Evolutionary conservation across 1,284 basidiomycete genomes (phyloP), one percentile per base, ranked within the genome.

Genomic region (Apiotrichum mycotoxinovorans): DNA sequence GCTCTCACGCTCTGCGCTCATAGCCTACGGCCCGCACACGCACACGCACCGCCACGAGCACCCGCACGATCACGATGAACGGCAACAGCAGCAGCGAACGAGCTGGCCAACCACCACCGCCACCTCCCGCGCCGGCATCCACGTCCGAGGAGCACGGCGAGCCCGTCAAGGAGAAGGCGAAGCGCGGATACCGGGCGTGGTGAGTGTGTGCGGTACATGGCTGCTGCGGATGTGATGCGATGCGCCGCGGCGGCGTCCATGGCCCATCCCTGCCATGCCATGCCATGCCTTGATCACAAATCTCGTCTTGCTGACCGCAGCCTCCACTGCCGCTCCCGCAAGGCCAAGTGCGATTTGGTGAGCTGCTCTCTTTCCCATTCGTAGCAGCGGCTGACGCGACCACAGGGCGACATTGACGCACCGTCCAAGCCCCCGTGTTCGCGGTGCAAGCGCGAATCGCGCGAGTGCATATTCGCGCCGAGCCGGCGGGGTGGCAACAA

Each of bases 361-460:
- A 50, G 69, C 60, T 4, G n/a, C n/a, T 23, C 4, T 1, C 22
- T 18, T 26, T 47, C 27, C n/a, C n/a, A n/a, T 11, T 23, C 20
- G n/a, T 15, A 1, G 40, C 40, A 4, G 26, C 25, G 40, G 54
- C 54, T 59, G 42, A 63, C 45, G 18, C 33, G 4, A 38, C 30
- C 30, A 5, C 43, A 73, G 61, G 78, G 79, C 20, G 75, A 79
- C 51, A 76, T 79, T 48, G 74, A 79, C 51, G 69, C 71, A 5
- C 79, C 78, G 0, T 74, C 73, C n/a, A 65, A 69, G 25, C 77
- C 78, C 10, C 79, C 79, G 1, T 80, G 79, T 51, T 66, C 72
- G 2, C 63, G 79, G 17, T 80, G 79, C 56, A 71, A 72, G 17
- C 68, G 79, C 18, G 79, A 79, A 54, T 70, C 74, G 23, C 70